Conservation (phyloP, 164 flowering plant species). For the Houttuynia cordata region DNA sequence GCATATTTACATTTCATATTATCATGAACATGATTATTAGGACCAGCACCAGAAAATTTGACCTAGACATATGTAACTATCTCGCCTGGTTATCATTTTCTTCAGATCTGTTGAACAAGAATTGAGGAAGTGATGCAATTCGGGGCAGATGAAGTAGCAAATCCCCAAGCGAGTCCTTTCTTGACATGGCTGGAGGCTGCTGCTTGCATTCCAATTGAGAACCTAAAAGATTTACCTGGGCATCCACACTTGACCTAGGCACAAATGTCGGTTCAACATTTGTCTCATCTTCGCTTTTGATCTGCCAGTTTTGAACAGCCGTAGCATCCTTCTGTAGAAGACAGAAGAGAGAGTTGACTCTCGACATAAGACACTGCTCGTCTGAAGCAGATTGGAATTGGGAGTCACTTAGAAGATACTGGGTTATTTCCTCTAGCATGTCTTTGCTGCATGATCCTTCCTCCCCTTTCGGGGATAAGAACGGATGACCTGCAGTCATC, state of each 20-base stretch:
- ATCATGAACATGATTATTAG: too few relatives aligned
- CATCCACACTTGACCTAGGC: slow-evolving; percentile 6
- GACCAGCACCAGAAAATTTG: not conserved
- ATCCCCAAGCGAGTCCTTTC: slow-evolving; percentile 78
- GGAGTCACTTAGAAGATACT: slow-evolving; percentile 50
- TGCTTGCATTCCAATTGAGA: slow-evolving; percentile 22
- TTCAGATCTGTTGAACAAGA: slow-evolving; percentile 64
- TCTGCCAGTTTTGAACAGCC: slow-evolving; percentile 18
- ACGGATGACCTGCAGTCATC: slow-evolving; percentile 31
- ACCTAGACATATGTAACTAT: slow-evolving; percentile 8
- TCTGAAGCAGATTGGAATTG: slow-evolving; percentile 45
- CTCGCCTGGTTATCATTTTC: slow-evolving; percentile 38
- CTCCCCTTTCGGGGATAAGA: slow-evolving; percentile 10
- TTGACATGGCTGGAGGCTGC: slow-evolving; percentile 34
- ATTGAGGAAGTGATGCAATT: slow-evolving; percentile 73
- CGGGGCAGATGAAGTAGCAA: slow-evolving; percentile 80
- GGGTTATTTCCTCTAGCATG: slow-evolving; percentile 52
- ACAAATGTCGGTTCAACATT: slow-evolving; percentile 4
- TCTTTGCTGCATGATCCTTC: slow-evolving; percentile 7
- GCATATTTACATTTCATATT: not conserved
- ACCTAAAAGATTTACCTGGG: slow-evolving; percentile 1
- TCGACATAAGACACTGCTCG: slow-evolving; percentile 64
- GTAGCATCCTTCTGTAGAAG: slow-evolving; percentile 54
- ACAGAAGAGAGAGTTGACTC: slow-evolving; percentile 80
- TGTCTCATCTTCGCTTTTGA: slow-evolving; percentile 14